Base-by-base conservation (phyloP, 371 early-diverging fungal species). In the Mucor mucedo region DNA sequence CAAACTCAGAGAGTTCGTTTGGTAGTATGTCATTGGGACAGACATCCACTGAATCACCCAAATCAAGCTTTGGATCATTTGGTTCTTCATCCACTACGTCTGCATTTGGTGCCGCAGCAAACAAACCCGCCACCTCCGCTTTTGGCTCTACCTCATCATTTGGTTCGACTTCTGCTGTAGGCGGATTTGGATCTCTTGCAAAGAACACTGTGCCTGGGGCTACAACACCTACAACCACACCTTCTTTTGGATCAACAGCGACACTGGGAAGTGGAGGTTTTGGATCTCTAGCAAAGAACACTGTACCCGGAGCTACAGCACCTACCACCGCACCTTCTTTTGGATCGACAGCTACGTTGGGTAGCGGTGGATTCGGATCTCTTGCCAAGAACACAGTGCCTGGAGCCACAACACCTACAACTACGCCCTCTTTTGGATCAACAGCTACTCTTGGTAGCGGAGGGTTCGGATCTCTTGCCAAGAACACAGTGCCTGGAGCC, bases 121-220 rank as follows among this genome's bases (percentile, higher is more conserved):
- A 52, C 10, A 42, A 62, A 13, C 27, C 66, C 3, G 7, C 66
- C 13, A 14, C 56, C 1, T 57, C 71, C 21, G 48, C 70, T 1
- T 70, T 68, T 58, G 73, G 74, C 0, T 63, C 70, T 4, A 55
- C 59, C n/a, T 44, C 60, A 32, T 14, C 59, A 2, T 68, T 75
- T 63, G 65, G 75, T 39, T 54, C 63, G 8, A 59, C 66, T 2
- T 48, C 67, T 9, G 38, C 57, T 11, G 40, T 55, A 35, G 63
- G 59, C 3, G 32, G 56, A 3, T 68, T 71, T 54, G 66, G 68
- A 4, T 11, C 65, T 6, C 32, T 61, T 1, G 49, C 62, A 4
- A 54, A 62, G 41, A 48, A 44, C 3, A 54, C 45, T 2, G 55
- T 55, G 32, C 4, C 33, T 9, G 45, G 41, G 1, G 45, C 58